Conservation (phyloP, 129 eudicot genomes). For the Sambucus nigra region DNA sequence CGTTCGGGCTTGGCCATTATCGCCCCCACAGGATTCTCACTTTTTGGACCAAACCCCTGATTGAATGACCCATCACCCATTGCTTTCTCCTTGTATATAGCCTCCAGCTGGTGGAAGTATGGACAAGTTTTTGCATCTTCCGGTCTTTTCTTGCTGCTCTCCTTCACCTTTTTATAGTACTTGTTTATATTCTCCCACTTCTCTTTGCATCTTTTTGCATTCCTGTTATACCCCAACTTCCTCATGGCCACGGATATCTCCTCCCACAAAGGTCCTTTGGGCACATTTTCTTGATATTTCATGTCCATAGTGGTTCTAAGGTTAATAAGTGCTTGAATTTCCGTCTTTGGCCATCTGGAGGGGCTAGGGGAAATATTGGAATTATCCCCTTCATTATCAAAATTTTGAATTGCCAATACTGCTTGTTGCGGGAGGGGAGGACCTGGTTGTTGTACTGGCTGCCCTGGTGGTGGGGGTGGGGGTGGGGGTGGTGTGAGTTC, state of each 20-base stretch:
- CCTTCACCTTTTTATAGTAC: constrained; percentile 86
- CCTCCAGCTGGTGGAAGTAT: constrained; percentile 80
- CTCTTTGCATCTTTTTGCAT: constrained; percentile 82
- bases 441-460: not conserved
- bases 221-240: constrained; percentile 69
- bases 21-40: constrained; percentile 36
- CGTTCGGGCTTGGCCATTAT: constrained; percentile 72
- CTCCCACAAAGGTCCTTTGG: constrained; percentile 94
- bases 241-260: constrained; percentile 77
- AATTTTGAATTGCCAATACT: constrained; percentile 4
- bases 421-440: constrained; percentile 17
- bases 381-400: constrained; percentile 29
- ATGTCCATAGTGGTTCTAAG: constrained; percentile 66
- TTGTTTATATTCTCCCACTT: constrained; percentile 98
- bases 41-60: constrained; percentile 16
- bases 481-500: constrained; percentile 21
- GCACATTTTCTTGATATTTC: constrained; percentile 80
- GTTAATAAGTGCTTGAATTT: constrained; percentile 59
- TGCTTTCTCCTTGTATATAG: constrained; percentile 59
- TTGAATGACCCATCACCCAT: constrained; percentile 1
- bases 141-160: constrained; percentile 86
- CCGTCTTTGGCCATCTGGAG: constrained; percentile 90
- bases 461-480: constrained; percentile 18
- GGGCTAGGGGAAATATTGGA: constrained; percentile 37
- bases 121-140: constrained; percentile 93